These are phyloP conservation scores for Lithospermum erythrorhizon DNA, from an alignment of 257 asterid genomes.

Conservation along the genomic window DNA sequence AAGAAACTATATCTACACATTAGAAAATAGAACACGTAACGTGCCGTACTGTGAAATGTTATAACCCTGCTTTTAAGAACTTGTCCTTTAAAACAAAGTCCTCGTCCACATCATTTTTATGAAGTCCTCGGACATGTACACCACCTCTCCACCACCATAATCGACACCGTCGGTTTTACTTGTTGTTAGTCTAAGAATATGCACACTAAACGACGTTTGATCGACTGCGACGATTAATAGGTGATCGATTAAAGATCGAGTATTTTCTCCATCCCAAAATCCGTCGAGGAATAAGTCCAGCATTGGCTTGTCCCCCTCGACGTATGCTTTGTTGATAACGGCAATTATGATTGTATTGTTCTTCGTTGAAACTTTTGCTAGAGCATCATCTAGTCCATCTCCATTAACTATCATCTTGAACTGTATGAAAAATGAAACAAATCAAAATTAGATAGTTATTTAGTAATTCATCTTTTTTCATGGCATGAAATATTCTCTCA, in stretches of 20 bases:
- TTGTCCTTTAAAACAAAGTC: conserved; percentile 19
- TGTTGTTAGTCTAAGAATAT: conserved; percentile 23
- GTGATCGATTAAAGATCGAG: conserved; percentile 16
- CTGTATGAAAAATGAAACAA: background rate
- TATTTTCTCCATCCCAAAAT: conserved; percentile 41
- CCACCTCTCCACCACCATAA: conserved; percentile 22
- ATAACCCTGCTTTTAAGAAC: conserved; percentile 28
- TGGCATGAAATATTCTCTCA: too few species aligned
- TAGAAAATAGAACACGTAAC: too few species aligned
- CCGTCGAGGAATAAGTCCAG: conserved; percentile 43
- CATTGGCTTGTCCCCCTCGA: conserved; percentile 41
- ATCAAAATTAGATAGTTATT: background rate
- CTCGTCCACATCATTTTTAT: conserved; percentile 30
- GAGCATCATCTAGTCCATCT: conserved; percentile 28
- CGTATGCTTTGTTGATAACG: conserved; percentile 35
- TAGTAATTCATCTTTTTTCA: too few species aligned
- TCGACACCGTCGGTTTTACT: conserved; percentile 34
- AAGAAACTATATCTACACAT: too few species aligned
- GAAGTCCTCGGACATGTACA: conserved; percentile 27
- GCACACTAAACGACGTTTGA: conserved; percentile 32
- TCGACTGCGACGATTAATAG: conserved; percentile 39
- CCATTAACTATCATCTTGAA: background rate
- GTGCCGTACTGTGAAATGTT: too few species aligned
- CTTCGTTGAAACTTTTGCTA: conserved; percentile 18
- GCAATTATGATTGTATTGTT: conserved; percentile 36